Evolutionary conservation across 2,329 filamentous ascomycete species (phyloP).

Genomic region (Colletotrichum sp.): DNA sequence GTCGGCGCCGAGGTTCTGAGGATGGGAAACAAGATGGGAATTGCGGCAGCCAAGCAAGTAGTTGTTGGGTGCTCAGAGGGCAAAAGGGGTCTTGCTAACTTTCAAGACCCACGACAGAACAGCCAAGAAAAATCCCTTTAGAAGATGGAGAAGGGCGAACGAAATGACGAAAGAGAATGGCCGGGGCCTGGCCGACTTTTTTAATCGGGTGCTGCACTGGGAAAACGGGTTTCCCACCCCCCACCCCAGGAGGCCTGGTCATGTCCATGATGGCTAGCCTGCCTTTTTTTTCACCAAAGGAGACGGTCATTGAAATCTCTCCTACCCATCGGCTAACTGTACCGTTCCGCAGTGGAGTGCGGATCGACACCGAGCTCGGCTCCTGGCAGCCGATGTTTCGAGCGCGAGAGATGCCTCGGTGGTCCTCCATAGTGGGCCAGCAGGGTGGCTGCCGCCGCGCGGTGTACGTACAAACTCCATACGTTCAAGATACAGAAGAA

Average conservation of each 20-base stretch:
- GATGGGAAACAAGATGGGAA: neutral
- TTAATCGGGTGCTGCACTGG: slow-evolving; percentile 2
- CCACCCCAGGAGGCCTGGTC: neutral
- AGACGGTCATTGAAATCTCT: neutral
- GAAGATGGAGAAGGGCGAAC: neutral
- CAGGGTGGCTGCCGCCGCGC: neutral
- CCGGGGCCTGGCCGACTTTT: slow-evolving; percentile 8
- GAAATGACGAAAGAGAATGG: slow-evolving; percentile 6
- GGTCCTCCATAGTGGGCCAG: neutral
- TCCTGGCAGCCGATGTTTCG: slow-evolving; percentile 12
- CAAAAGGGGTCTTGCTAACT: neutral
- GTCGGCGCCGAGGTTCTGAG: slow-evolving; percentile 1
- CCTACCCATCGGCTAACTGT: neutral
- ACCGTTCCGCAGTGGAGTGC: slow-evolving; percentile 17
- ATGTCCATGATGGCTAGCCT: slow-evolving; percentile 7
- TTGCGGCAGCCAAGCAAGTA: neutral
- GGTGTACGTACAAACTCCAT: neutral
- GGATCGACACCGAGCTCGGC: slow-evolving; percentile 21
- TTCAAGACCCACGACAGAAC: neutral
- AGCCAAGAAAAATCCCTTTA: neutral
- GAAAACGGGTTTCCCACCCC: neutral
- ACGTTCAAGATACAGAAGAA: neutral
- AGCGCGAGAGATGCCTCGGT: slow-evolving; percentile 13
- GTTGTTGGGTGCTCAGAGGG: neutral
- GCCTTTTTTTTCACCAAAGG: neutral